A percentile compares a stretch with the other conserved stretches of the same genome.
These are phyloP conservation scores for Yamadazyma triangularis DNA, from an alignment of 1,139 yeast species.

Conservation along the genomic window DNA sequence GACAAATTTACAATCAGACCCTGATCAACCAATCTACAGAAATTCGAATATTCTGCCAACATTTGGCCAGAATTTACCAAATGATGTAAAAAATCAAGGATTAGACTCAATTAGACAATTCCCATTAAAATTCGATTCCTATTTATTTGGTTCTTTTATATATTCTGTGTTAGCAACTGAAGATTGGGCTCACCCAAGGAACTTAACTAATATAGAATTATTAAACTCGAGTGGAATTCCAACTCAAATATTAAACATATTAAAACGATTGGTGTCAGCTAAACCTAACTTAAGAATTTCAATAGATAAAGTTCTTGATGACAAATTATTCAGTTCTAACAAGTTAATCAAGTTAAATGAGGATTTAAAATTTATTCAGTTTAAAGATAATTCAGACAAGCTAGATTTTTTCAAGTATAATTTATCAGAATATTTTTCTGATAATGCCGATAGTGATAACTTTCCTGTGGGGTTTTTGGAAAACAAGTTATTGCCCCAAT, in stretches of 20 bases:
- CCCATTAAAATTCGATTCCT: conserved; percentile 57
- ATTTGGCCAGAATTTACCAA: conserved; percentile 3
- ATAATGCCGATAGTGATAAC: conserved; percentile 12
- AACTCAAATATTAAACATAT: background rate
- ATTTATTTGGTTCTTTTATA: conserved; percentile 43
- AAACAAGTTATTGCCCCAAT: conserved; percentile 63
- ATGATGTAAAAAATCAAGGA: conserved; percentile 37
- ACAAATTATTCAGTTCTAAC: conserved; percentile 36
- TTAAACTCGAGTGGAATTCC: background rate
- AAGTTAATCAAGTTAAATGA: conserved; percentile 43
- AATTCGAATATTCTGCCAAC: conserved; percentile 14
- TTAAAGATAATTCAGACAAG: conserved; percentile 49
- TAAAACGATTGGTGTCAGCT: conserved; percentile 19
- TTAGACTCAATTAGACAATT: conserved; percentile 37
- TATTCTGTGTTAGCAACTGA: background rate
- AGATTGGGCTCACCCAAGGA: background rate
- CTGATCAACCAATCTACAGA: conserved; percentile 44
- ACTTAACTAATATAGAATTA: background rate
- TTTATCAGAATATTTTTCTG: conserved; percentile 25
- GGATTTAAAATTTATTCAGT: conserved; percentile 49
- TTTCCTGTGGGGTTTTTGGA: conserved; percentile 63
- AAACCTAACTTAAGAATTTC: conserved; percentile 41
- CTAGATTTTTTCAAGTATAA: conserved; percentile 46
- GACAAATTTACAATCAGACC: conserved; percentile 47
- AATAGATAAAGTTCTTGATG: conserved; percentile 45